These are phyloP conservation scores for Fraxinus cuspidata DNA, from an alignment of 257 asterid genomes.

Conservation along the genomic window DNA sequence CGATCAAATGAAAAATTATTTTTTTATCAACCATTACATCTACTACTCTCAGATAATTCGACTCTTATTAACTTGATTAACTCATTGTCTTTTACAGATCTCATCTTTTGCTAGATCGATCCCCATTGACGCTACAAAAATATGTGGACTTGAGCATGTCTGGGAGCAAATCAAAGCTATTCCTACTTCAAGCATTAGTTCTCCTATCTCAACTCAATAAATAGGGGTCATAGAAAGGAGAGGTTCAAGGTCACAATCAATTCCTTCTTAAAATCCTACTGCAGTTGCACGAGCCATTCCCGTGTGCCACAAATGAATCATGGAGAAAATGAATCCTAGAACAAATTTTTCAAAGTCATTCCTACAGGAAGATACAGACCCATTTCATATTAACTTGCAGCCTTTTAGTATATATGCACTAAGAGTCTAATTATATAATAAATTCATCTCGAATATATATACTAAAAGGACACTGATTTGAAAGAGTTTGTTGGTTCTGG, in stretches of 20 bases:
- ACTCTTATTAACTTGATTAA: background rate
- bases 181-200: background rate
- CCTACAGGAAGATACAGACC: background rate
- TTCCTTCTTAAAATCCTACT: background rate
- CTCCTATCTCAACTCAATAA: background rate
- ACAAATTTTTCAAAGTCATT: background rate
- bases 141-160: background rate
- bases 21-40: background rate
- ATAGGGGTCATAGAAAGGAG: too few species aligned
- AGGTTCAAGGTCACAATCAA: background rate
- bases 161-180: background rate
- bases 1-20: background rate
- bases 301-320: background rate
- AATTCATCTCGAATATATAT: background rate
- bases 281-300: background rate
- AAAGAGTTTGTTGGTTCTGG: too few species aligned
- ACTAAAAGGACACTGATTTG: too few species aligned
- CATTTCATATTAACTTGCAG: too few species aligned
- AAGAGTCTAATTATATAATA: too few species aligned
- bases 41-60: background rate
- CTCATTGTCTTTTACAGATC: background rate
- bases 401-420: background rate
- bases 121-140: background rate
- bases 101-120: background rate
- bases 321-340: background rate